phyloP scores from a whole-genome alignment of 257 asterid genomes.

The Jacaranda copaia region DNA sequence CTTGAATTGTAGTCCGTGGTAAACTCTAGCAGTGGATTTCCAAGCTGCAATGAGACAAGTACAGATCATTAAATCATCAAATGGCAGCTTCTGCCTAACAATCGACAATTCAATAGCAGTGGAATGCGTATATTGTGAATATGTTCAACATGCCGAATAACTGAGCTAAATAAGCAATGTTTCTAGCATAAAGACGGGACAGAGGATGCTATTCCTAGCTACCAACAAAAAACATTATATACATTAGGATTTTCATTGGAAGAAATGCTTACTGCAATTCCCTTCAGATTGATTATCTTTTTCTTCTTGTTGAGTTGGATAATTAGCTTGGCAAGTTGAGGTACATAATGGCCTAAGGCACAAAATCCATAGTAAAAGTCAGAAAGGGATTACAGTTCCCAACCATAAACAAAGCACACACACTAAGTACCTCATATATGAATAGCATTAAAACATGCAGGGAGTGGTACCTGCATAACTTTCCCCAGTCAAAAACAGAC shows the following conservation, averaged over 20 bases:
- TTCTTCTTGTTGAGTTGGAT: constrained; percentile 59
- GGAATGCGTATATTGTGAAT: not conserved
- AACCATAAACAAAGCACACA: not conserved
- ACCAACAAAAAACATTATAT: not conserved
- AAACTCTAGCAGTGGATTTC: constrained; percentile 78
- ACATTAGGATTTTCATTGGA: not conserved
- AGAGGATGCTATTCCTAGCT: not conserved
- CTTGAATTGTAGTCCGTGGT: constrained; percentile 68
- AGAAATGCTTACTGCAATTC: constrained; percentile 64
- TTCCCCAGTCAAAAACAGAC: constrained; percentile 72
- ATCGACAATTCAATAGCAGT: not conserved
- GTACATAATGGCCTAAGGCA: constrained; percentile 67
- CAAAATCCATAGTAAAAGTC: constrained; percentile 19
- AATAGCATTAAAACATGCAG: no score
- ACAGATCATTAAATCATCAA: not conserved
- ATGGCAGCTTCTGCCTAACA: not conserved
- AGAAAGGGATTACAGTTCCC: not conserved
- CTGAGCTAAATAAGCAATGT: no score
- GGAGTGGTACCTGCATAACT: constrained; percentile 64
- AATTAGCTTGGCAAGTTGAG: constrained; percentile 76
- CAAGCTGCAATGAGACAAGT: constrained; percentile 54
- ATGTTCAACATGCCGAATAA: not conserved
- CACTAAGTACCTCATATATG: constrained; percentile 3
- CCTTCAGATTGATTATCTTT: constrained; percentile 60
- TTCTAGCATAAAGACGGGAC: no score